These are phyloP conservation scores for Zanthoxylum bungeanum DNA, from an alignment of 345 rosid species.

Conservation along the genomic window DNA sequence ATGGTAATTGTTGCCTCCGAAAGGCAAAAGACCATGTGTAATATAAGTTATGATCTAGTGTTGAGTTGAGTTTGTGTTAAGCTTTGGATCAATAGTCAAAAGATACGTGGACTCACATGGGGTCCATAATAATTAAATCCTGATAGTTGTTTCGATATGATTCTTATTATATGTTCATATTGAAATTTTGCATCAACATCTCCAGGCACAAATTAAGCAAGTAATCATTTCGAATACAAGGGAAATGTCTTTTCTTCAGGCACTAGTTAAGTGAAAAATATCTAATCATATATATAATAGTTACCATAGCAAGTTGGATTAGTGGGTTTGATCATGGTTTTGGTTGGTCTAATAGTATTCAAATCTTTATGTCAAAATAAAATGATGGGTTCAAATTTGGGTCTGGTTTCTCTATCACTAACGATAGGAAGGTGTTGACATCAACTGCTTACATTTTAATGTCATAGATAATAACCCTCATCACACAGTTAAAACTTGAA, in stretches of 20 bases:
- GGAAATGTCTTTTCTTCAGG: not conserved
- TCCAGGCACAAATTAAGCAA: not conserved
- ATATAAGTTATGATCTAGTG: too few species aligned
- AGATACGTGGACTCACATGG: too few species aligned
- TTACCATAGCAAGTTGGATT: not conserved
- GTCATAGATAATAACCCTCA: not conserved
- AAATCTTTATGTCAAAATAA: too few species aligned
- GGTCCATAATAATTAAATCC: too few species aligned
- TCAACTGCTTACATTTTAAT: slow-evolving; percentile 20
- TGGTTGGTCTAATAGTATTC: too few species aligned
- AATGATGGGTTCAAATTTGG: not conserved
- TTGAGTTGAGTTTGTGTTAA: too few species aligned
- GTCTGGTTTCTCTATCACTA: not conserved
- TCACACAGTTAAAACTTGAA: not conserved
- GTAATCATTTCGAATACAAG: not conserved
- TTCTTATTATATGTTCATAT: too few species aligned
- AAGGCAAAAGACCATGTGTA: too few species aligned
- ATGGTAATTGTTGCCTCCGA: too few species aligned
- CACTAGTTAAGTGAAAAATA: not conserved
- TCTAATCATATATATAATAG: not conserved
- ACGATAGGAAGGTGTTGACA: not conserved
- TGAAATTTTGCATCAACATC: not conserved
- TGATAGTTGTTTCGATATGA: too few species aligned
- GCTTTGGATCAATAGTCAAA: too few species aligned
- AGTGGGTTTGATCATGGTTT: too few species aligned